Conservation (phyloP, 441 rosid genomes). For the Adansonia gregorii region DNA sequence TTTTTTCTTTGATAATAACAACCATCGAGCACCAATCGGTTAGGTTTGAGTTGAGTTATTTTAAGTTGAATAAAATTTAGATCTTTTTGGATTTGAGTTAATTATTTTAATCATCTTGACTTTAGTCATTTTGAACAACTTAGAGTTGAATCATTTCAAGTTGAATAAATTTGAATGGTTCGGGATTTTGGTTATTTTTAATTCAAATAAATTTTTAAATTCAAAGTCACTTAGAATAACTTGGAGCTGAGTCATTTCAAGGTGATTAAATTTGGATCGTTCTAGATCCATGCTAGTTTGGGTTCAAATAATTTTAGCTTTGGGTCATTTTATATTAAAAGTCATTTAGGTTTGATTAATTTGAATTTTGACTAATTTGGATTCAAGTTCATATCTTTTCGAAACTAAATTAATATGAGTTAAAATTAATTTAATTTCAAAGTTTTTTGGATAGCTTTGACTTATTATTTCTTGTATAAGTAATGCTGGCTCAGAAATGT, state of each 20-base stretch:
- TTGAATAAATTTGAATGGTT: background rate
- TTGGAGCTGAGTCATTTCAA: too few relatives aligned
- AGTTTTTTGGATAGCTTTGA: too few relatives aligned
- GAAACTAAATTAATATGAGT: background rate
- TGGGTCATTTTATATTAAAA: background rate
- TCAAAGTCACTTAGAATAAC: too few relatives aligned
- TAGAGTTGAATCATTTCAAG: background rate
- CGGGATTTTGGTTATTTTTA: background rate
- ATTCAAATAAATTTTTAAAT: too few relatives aligned
- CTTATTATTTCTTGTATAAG: too few relatives aligned
- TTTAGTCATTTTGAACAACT: background rate
- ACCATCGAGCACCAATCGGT: background rate
- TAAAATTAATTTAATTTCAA: too few relatives aligned
- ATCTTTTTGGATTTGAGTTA: background rate
- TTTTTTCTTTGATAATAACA: background rate
- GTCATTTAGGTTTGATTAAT: too few relatives aligned
- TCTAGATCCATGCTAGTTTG: too few relatives aligned
- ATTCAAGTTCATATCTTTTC: too few relatives aligned
- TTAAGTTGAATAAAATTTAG: background rate
- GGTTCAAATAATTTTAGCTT: background rate
- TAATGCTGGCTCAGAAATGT: too few relatives aligned
- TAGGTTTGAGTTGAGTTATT: background rate
- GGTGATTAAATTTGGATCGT: background rate
- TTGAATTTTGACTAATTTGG: too few relatives aligned
- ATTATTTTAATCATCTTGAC: background rate